A percentile compares a stretch with the other conserved stretches of the same genome.
Evolutionary conservation across 345 rosid species (phyloP).

Genomic region (Pelargonium nanum): DNA sequence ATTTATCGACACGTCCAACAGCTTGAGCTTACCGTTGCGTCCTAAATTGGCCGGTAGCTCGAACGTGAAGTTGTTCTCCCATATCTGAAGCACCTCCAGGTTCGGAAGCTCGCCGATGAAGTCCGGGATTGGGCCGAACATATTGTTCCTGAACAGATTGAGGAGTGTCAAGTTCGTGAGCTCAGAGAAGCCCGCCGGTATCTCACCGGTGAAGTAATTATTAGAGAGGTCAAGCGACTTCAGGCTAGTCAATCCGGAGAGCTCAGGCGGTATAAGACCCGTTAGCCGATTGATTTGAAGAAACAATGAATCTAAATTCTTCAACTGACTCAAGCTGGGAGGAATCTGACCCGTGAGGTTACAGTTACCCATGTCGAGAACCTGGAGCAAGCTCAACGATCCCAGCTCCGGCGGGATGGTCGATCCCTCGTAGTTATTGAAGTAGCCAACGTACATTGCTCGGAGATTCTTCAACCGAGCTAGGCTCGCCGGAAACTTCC

Average conservation of each 20-base stretch:
- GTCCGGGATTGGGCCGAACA: slow-evolving; percentile 57
- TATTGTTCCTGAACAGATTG: slow-evolving; percentile 50
- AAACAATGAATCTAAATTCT: slow-evolving; percentile 47
- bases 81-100: slow-evolving; percentile 52
- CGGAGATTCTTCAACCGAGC: slow-evolving; percentile 46
- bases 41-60: slow-evolving; percentile 63
- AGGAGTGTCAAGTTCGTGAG: slow-evolving; percentile 44
- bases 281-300: slow-evolving; percentile 63
- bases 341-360: slow-evolving; percentile 73
- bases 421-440: slow-evolving; percentile 40
- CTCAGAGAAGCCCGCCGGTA: slow-evolving; percentile 46
- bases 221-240: slow-evolving; percentile 66
- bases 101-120: slow-evolving; percentile 58
- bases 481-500: slow-evolving; percentile 47
- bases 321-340: slow-evolving; percentile 40
- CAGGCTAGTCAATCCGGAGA: slow-evolving; percentile 51
- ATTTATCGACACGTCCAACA: slow-evolving; percentile 57
- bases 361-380: slow-evolving; percentile 63
- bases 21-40: slow-evolving; percentile 41
- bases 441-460: slow-evolving; percentile 54
- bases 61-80: slow-evolving; percentile 72
- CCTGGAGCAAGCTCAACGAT: slow-evolving; percentile 32
- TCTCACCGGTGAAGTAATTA: slow-evolving; percentile 58
- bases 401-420: slow-evolving; percentile 69
- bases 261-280: slow-evolving; percentile 60